A percentile compares a stretch with the other conserved stretches of the same genome.
These are phyloP conservation scores for Quercus wislizeni DNA, from an alignment of 306 rosid species.

Conservation along the genomic window DNA sequence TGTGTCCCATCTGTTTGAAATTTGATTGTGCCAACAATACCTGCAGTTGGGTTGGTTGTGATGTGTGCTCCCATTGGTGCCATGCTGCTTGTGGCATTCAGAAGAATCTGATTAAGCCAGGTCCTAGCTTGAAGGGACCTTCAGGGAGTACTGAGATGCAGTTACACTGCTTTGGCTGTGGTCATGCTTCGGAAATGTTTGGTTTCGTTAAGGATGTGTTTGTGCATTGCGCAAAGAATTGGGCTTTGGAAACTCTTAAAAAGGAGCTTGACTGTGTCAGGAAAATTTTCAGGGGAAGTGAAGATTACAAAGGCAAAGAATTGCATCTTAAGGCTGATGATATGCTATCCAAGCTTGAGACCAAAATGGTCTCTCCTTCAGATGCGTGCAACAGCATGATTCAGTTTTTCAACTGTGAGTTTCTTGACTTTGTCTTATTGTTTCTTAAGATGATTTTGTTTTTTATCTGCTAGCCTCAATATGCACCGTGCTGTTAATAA, in stretches of 20 bases:
- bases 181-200: constrained; percentile 92
- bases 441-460: background rate
- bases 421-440: background rate
- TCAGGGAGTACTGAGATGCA: constrained; percentile 88
- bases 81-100: constrained; percentile 94
- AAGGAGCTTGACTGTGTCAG: constrained; percentile 92
- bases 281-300: constrained; percentile 81
- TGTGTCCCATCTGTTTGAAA: constrained; percentile 96
- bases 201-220: constrained; percentile 98
- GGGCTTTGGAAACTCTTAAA: constrained; percentile 79
- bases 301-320: constrained; percentile 88
- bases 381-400: constrained; percentile 84
- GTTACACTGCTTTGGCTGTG: constrained; percentile 90
- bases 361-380: constrained; percentile 63
- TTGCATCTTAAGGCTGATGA: constrained; percentile 68
- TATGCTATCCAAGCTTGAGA: constrained; percentile 62
- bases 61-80: constrained; percentile 97
- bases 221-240: constrained; percentile 80
- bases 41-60: constrained; percentile 99
- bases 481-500: background rate
- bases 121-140: constrained; percentile 91
- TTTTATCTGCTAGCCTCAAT: background rate
- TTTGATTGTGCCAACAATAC: constrained; percentile 92
- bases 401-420: constrained; percentile 88
- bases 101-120: constrained; percentile 78